A percentile compares a stretch with the other conserved stretches of the same genome.
Evolutionary conservation across 1,139 yeast genomes (phyloP).

Genomic region (Pichia sp.): DNA sequence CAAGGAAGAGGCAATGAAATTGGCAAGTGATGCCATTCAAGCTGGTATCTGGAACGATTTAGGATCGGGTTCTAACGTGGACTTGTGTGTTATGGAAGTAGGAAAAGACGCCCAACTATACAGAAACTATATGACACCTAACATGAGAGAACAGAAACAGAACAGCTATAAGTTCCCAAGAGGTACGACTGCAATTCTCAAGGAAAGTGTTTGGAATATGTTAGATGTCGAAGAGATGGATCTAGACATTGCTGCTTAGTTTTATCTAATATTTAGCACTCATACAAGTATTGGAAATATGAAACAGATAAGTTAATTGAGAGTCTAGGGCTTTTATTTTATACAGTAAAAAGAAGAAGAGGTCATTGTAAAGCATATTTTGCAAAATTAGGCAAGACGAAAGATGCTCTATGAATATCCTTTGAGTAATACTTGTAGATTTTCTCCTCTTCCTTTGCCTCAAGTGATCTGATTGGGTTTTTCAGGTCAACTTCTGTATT

Average conservation of each 20-base stretch:
- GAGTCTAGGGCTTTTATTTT: too few relatives aligned
- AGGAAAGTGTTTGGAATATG: slow-evolving; percentile 53
- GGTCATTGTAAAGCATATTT: slow-evolving; percentile 31
- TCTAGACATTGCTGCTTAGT: slow-evolving; percentile 4
- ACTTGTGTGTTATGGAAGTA: slow-evolving; percentile 90
- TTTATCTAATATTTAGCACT: too few relatives aligned
- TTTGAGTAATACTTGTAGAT: slow-evolving; percentile 74
- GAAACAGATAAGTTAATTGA: too few relatives aligned
- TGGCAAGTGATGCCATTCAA: slow-evolving; percentile 90
- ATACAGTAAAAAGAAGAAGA: too few relatives aligned
- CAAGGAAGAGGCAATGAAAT: slow-evolving; percentile 79
- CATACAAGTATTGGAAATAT: too few relatives aligned
- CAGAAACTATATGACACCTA: slow-evolving; percentile 89
- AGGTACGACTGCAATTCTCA: slow-evolving; percentile 86
- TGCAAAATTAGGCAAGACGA: slow-evolving; percentile 86
- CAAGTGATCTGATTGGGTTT: slow-evolving; percentile 61
- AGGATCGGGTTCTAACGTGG: slow-evolving; percentile 98
- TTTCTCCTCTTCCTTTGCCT: slow-evolving; percentile 54
- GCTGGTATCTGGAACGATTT: slow-evolving; percentile 99
- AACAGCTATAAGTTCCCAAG: slow-evolving; percentile 76
- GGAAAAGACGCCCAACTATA: slow-evolving; percentile 79
- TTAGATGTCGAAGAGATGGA: slow-evolving; percentile 60
- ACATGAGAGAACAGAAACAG: slow-evolving; percentile 75
- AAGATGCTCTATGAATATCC: slow-evolving; percentile 75
- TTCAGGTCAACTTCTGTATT: slow-evolving; percentile 55